A percentile compares a stretch with the other conserved stretches of the same genome.
These are phyloP conservation scores for Penicillium hordei DNA, from an alignment of 2,329 filamentous ascomycete genomes.

Conservation along the genomic window DNA sequence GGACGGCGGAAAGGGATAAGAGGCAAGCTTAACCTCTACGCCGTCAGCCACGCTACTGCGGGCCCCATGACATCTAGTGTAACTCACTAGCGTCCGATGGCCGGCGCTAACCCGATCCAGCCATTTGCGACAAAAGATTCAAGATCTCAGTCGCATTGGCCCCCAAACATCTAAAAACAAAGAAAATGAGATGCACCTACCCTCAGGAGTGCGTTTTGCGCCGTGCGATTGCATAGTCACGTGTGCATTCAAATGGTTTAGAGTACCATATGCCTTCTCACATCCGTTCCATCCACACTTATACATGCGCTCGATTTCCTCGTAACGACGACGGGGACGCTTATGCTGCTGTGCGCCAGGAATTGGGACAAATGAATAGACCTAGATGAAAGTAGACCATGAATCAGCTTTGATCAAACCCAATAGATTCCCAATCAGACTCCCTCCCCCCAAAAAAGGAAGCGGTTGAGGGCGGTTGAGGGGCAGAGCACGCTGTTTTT, in stretches of 20 bases:
- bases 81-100: conserved; percentile 46
- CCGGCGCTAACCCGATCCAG: conserved; percentile 43
- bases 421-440: conserved; percentile 5
- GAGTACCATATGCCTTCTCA: conserved; percentile 95
- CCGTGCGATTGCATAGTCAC: conserved; percentile 99
- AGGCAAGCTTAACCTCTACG: conserved; percentile 47
- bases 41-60: conserved; percentile 54
- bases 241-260: conserved; percentile 97
- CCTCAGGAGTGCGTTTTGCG: conserved; percentile 91
- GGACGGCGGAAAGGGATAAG: conserved; percentile 22
- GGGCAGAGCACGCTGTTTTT: conserved; percentile 26
- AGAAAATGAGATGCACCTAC: conserved; percentile 55
- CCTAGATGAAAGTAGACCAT: conserved; percentile 54
- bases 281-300: conserved; percentile 98
- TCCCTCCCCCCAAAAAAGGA: background rate
- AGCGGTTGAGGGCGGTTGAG: conserved; percentile 17
- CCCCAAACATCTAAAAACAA: background rate
- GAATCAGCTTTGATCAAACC: background rate
- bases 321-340: conserved; percentile 85
- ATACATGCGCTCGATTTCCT: conserved; percentile 99
- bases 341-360: conserved; percentile 97
- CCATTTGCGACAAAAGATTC: conserved; percentile 37
- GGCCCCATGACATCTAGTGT: conserved; percentile 52
- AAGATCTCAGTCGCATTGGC: conserved; percentile 14
- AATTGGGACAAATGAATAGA: conserved; percentile 97